Evolutionary conservation across 202 grass and related monocot species (phyloP).

Genomic region (Setaria italica): DNA sequence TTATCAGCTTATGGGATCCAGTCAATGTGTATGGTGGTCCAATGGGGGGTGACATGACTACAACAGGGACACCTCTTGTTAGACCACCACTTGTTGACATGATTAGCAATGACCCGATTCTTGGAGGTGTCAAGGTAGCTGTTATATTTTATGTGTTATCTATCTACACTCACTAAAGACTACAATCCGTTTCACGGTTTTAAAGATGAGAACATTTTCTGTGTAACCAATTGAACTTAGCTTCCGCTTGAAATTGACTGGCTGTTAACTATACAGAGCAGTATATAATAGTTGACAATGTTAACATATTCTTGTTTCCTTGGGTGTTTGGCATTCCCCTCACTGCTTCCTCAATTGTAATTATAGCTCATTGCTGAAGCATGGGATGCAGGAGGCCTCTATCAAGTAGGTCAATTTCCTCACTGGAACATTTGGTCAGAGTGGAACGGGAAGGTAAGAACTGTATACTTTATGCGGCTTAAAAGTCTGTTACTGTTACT

Average conservation of each 20-base stretch:
- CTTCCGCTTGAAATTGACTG: neutral
- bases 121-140: constrained; percentile 82
- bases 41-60: constrained; percentile 71
- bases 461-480: constrained; percentile 26
- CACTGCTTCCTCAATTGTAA: constrained; percentile 36
- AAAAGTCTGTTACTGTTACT: constrained; percentile 19
- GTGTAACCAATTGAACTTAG: constrained; percentile 20
- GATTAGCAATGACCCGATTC: constrained; percentile 98
- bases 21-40: constrained; percentile 79
- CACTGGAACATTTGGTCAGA: constrained; percentile 94
- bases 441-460: constrained; percentile 93
- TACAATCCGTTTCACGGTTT: neutral
- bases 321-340: constrained; percentile 22
- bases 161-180: constrained; percentile 10
- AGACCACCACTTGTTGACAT: constrained; percentile 86
- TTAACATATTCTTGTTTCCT: constrained; percentile 7
- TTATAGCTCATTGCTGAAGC: constrained; percentile 95
- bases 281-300: neutral
- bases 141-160: neutral
- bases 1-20: constrained; percentile 87
- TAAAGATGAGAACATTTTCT: neutral
- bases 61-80: constrained; percentile 76
- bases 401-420: constrained; percentile 97
- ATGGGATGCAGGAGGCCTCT: constrained; percentile 99
- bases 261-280: constrained; percentile 18